Evolutionary conservation across 2,329 filamentous ascomycete genomes (phyloP).

Genomic region (Xylariaceae sp.): DNA sequence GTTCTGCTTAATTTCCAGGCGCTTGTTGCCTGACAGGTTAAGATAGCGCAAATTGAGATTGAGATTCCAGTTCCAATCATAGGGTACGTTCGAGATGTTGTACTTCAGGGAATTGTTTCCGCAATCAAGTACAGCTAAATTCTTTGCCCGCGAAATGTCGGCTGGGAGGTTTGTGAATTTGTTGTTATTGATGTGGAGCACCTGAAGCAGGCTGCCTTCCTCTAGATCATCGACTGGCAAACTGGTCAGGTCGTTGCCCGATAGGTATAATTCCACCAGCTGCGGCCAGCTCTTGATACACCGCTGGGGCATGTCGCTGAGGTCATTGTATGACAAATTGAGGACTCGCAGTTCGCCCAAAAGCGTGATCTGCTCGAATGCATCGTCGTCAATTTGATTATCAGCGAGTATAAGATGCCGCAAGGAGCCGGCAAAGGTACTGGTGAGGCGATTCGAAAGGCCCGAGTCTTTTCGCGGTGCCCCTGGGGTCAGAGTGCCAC

Average conservation of each 20-base stretch:
- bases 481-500: conserved; percentile 47
- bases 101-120: conserved; percentile 95
- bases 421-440: conserved; percentile 83
- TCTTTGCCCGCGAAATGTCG: conserved; percentile 89
- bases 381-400: conserved; percentile 88
- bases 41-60: conserved; percentile 93
- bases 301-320: conserved; percentile 85
- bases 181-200: conserved; percentile 94
- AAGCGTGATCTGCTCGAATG: conserved; percentile 84
- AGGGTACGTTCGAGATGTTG: conserved; percentile 98
- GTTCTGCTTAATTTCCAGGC: conserved; percentile 78
- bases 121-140: conserved; percentile 86
- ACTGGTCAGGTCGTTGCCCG: conserved; percentile 88
- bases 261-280: conserved; percentile 86
- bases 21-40: conserved; percentile 94
- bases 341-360: conserved; percentile 79
- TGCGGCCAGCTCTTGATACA: conserved; percentile 87
- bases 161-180: conserved; percentile 96
- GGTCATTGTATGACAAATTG: conserved; percentile 90
- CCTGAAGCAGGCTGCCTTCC: conserved; percentile 78
- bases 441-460: conserved; percentile 69
- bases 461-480: conserved; percentile 79
- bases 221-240: conserved; percentile 91
- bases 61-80: conserved; percentile 99
- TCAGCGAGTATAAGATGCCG: conserved; percentile 84